Evolutionary conservation across 768 basidiomycete genomes (phyloP), one percentile per base, ranked within the genome.

Genomic region (Agrocybe chaxingu): DNA sequence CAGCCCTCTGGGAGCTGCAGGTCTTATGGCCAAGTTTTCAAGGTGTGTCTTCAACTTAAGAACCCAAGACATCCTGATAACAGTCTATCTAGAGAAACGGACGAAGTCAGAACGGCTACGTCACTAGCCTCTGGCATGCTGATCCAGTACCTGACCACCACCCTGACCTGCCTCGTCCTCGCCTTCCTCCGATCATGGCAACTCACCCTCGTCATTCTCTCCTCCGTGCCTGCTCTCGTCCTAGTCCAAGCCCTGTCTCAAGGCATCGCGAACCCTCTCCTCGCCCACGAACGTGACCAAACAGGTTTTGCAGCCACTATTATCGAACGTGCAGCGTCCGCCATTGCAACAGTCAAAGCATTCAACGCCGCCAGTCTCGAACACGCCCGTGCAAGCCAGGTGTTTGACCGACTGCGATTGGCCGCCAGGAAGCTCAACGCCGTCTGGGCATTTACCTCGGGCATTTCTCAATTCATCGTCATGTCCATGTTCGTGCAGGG

Each of bases 401-500:
- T 84, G 7, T 72, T 85, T 38, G 59, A 67, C 19, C 60, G 65
- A 30, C 68, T 85, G 5, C 72, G 74, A 16, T 53, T 45, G 0
- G 75, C 80, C 3, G 80, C 86, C 8, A 66, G 71, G 42, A 71
- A 69, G 29, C 76, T 90, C 40, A 80, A 82, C 51, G 63, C 73
- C 18, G 74, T 95, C 3, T 98, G 94, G 93, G 91, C 86, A 2
- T 29, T 84, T 33, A 82, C 85, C 3, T 69, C 76, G 1, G 87
- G 81, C 13, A 52, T 85, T 10, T 79, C 79, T 2, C 91, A 94
- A 59, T 95, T 97, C 63, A 75, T 88, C 50, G 80, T 88, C 60
- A 85, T 94, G 77, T 79, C 80, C 29, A 95, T 97, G 84, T 99
- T 98, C 68, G 92, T 98, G 7, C 87, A 93, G 61, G 94, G 87